A percentile compares a stretch with the other conserved stretches of the same genome.
phyloP scores from a whole-genome alignment of 306 rosid genomes.

The Dicorynia guianensis region DNA sequence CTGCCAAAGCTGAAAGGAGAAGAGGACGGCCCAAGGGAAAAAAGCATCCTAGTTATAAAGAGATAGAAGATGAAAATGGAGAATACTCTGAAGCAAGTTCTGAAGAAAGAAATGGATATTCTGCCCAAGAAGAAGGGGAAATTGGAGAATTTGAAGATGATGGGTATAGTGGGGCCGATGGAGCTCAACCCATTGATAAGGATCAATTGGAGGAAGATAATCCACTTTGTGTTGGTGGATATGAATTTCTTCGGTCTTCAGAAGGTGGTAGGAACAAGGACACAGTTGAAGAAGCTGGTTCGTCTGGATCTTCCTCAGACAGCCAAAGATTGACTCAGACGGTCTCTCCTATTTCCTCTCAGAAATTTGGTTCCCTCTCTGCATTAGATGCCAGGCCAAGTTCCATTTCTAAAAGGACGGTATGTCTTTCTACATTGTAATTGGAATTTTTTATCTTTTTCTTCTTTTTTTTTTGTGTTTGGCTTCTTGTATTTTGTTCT shows the following conservation, averaged over 20 bases:
- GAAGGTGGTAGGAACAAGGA: conserved; percentile 66
- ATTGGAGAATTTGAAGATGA: conserved; percentile 92
- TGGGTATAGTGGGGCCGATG: conserved; percentile 76
- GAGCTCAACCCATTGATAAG: conserved; percentile 62
- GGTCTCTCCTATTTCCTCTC: conserved; percentile 79
- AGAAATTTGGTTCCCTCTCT: conserved; percentile 95
- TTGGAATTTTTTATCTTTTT: conserved; percentile 6
- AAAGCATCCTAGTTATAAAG: conserved; percentile 76
- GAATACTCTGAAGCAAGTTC: conserved; percentile 91
- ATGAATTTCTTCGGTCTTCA: conserved; percentile 68
- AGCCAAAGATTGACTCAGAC: conserved; percentile 68
- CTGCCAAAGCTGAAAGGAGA: conserved; percentile 74
- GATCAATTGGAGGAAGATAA: conserved; percentile 76
- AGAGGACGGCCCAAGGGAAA: conserved; percentile 94
- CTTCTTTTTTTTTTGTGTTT: conserved; percentile 15
- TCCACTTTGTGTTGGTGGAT: conserved; percentile 63
- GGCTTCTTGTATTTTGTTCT: conserved; percentile 40
- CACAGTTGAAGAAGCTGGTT: conserved; percentile 71
- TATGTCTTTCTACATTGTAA: conserved; percentile 49
- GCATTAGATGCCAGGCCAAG: conserved; percentile 91
- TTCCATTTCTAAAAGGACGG: conserved; percentile 81
- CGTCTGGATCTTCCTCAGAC: conserved; percentile 84
- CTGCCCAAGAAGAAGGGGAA: conserved; percentile 86
- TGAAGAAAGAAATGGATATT: conserved; percentile 89
- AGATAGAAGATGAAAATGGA: conserved; percentile 85